Conservation (phyloP, 2,329 filamentous ascomycete species). For the Capronia americana region DNA sequence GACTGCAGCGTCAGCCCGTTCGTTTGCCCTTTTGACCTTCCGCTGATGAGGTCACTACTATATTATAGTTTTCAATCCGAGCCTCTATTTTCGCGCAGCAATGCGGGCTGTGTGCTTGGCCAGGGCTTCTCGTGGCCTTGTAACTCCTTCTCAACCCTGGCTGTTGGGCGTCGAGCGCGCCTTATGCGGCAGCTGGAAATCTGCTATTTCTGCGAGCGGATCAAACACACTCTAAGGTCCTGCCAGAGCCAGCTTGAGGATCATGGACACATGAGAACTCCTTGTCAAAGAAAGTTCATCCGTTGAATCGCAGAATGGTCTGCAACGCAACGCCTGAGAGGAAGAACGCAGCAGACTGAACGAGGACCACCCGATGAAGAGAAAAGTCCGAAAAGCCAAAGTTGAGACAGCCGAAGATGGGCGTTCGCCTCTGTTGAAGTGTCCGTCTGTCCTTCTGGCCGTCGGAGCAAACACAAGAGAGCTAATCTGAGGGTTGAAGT, state of each 20-base stretch:
- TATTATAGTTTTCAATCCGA: conserved; percentile 38
- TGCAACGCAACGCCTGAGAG: not conserved
- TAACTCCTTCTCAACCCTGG: conserved; percentile 1
- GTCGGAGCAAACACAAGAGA: conserved; percentile 32
- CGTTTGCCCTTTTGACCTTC: conserved; percentile 13
- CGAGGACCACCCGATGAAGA: conserved; percentile 32
- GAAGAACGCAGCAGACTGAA: not conserved
- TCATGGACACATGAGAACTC: not conserved
- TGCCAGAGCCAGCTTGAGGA: not conserved
- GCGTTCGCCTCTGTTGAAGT: not conserved
- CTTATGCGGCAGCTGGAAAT: not conserved
- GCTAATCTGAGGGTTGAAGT: conserved; percentile 31
- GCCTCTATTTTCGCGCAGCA: conserved; percentile 26
- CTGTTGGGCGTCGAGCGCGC: not conserved
- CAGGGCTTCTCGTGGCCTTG: not conserved
- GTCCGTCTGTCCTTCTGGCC: conserved; percentile 24
- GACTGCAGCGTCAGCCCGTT: conserved; percentile 32
- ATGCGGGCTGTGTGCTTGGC: conserved; percentile 22
- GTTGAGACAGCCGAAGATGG: conserved; percentile 35
- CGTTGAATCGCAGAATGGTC: not conserved
- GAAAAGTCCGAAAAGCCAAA: conserved; percentile 38
- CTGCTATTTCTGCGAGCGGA: not conserved
- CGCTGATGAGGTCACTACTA: conserved; percentile 22
- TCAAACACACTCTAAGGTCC: not conserved
- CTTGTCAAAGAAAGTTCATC: not conserved